Evolutionary conservation across 306 rosid genomes (phyloP).

Genomic region (Prunus fruticosa): DNA sequence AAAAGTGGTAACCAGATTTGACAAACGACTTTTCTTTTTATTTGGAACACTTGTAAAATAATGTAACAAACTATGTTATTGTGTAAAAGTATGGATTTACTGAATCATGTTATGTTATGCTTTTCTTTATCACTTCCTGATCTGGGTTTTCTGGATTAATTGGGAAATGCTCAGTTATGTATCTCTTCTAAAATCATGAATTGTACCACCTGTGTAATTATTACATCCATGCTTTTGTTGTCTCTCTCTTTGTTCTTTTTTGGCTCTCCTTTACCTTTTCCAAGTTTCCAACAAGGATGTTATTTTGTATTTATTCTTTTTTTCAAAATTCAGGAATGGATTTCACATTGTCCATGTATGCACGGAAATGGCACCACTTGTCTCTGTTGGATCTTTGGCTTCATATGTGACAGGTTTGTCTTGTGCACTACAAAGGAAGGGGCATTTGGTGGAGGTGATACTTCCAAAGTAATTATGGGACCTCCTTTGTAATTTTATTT

Average conservation of each 20-base stretch:
- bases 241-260: background rate
- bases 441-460: constrained; percentile 86
- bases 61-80: background rate
- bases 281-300: constrained; percentile 30
- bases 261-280: background rate
- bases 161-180: background rate
- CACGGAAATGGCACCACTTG: constrained; percentile 84
- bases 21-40: background rate
- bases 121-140: background rate
- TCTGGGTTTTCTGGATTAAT: background rate
- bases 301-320: constrained; percentile 23
- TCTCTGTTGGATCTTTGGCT: constrained; percentile 64
- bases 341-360: constrained; percentile 84
- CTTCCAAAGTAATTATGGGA: constrained; percentile 71
- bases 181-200: background rate
- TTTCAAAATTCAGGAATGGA: constrained; percentile 47
- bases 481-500: constrained; percentile 21
- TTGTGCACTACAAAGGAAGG: constrained; percentile 81
- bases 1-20: constrained; percentile 23
- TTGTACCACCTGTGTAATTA: background rate
- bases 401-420: constrained; percentile 87
- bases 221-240: background rate
- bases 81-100: background rate
- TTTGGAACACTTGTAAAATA: background rate
- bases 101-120: background rate